Evolutionary conservation across 257 asterid genomes (phyloP), one percentile per base, ranked within the genome.

Genomic region (Nicotiana attenuata): DNA sequence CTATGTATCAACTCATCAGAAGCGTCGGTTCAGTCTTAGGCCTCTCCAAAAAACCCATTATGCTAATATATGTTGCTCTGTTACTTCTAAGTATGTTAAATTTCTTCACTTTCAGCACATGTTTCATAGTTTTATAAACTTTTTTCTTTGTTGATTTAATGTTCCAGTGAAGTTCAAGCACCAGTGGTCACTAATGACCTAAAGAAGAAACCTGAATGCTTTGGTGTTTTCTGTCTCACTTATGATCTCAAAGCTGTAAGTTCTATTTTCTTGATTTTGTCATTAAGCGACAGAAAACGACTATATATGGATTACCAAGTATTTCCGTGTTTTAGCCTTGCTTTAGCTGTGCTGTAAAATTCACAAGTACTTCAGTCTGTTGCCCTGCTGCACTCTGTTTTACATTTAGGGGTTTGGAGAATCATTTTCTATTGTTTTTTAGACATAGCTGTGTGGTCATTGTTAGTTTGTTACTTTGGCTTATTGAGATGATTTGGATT

Each of bases 231-330:
- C 83, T 94, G 98, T 77, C 97, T 96, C 85, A 96, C 99, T 85
- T 92, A 96, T 91, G 97, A 93, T 85, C 99, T 96, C 84, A 89
- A 82, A 84, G 95, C 98, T 88, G 97, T 96, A 80, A 90, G 96
- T 81, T 87, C 7, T 82, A 78, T 82, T 66, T 7, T 38, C 47
- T 38, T 38, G 10, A 38, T 38, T 7, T 38, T 38, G 10, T 38
- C 47, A 7, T 38, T 38, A 38, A 38, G 7, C 10, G 1, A 38
- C 47, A 38, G 47, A 38, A 7, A 7, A 38, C 45, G 33, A 4
- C 35, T 7, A 38, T 38, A 1, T 38, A 38, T 38, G 47, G 10
- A 6, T 38, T 38, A 38, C 47, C 47, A 38, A 38, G 47, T 35
- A 6, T 35, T 35, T 35, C 45, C 45, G 45, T 35, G 45, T 35